A percentile compares a stretch with the other conserved stretches of the same genome.
Evolutionary conservation across 805 yeast species (phyloP).

Genomic region (Ogataea pignaliae): DNA sequence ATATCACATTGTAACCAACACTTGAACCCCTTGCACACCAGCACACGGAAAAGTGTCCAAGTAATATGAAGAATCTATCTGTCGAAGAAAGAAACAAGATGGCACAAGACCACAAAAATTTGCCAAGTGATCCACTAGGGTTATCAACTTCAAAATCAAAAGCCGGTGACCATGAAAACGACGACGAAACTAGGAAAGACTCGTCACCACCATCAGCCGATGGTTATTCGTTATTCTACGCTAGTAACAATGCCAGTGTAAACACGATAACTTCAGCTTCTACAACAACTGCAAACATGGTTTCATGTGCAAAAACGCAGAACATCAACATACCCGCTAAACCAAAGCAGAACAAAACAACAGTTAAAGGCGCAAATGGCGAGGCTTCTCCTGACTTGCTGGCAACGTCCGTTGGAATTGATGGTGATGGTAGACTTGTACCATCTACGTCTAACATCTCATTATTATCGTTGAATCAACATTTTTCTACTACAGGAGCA

Average conservation of each 20-base stretch:
- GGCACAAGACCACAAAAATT: no score
- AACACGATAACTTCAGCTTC: constrained; percentile 9
- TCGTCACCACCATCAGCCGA: no score
- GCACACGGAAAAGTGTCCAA: no score
- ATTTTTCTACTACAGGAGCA: constrained; percentile 9
- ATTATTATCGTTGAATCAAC: constrained; percentile 30
- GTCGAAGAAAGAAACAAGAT: no score
- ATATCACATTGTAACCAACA: no score
- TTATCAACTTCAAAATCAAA: no score
- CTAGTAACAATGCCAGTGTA: constrained; percentile 7
- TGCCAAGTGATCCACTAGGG: no score
- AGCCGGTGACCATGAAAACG: no score
- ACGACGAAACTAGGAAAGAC: no score
- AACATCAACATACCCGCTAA: constrained; percentile 7
- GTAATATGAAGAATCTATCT: no score
- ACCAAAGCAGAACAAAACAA: neutral
- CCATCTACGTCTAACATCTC: constrained; percentile 35
- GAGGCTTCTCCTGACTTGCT: constrained; percentile 29
- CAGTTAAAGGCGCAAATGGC: constrained; percentile 5
- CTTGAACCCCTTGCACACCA: no score
- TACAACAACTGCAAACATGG: no score
- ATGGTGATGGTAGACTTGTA: constrained; percentile 28
- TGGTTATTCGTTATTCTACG: neutral
- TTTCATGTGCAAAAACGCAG: constrained; percentile 3
- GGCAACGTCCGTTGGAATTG: constrained; percentile 33